Evolutionary conservation across 257 asterid species (phyloP).

Genomic region (Lavandula angustifolia): DNA sequence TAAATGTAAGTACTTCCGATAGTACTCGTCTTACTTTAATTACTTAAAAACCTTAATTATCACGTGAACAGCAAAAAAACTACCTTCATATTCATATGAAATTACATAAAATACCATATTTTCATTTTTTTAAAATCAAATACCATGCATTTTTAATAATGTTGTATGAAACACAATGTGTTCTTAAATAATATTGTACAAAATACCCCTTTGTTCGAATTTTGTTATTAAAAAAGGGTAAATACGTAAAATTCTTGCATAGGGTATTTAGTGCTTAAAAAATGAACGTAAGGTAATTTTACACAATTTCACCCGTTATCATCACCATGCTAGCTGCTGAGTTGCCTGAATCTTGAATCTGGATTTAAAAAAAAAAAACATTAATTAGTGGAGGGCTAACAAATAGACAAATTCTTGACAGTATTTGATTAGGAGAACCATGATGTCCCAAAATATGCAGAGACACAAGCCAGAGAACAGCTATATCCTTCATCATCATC

Average conservation of each 20-base stretch:
- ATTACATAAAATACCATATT: no score
- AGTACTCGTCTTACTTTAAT: not conserved
- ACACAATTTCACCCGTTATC: not conserved
- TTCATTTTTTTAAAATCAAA: no score
- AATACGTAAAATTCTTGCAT: no score
- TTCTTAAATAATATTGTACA: no score
- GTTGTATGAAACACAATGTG: no score
- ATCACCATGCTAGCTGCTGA: slow-evolving; percentile 20
- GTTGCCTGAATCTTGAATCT: slow-evolving; percentile 14
- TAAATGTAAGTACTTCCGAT: slow-evolving; percentile 22
- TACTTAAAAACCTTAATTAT: slow-evolving; percentile 5
- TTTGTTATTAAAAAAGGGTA: no score
- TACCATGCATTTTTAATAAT: no score
- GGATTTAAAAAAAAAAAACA: slow-evolving; percentile 27
- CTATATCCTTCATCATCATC: slow-evolving; percentile 46
- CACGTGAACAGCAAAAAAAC: no score
- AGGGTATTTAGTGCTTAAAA: no score
- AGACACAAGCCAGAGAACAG: slow-evolving; percentile 35
- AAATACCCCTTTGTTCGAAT: no score
- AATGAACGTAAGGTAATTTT: no score
- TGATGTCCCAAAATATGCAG: slow-evolving; percentile 39
- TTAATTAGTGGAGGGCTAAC: slow-evolving; percentile 49
- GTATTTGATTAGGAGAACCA: slow-evolving; percentile 44
- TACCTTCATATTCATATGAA: no score
- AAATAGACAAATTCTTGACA: slow-evolving; percentile 48